Evolutionary conservation across 768 basidiomycete genomes (phyloP).

Genomic region (Podaxis rugospora): DNA sequence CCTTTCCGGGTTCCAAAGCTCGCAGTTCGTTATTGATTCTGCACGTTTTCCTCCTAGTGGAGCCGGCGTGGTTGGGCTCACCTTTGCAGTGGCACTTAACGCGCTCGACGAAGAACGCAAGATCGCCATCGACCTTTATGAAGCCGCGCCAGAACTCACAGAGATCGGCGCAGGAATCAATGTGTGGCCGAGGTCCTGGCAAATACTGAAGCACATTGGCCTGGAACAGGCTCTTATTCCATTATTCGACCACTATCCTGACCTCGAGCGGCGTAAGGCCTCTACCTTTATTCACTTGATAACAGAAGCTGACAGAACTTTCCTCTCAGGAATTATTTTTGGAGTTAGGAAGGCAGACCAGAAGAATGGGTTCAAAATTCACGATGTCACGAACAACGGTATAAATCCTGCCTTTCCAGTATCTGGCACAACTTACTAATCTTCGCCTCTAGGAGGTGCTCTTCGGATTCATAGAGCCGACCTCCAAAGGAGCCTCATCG

Average conservation of each 20-base stretch:
- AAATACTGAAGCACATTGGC: constrained; percentile 12
- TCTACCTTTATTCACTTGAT: neutral
- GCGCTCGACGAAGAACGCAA: constrained; percentile 16
- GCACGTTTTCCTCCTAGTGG: constrained; percentile 21
- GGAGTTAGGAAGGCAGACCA: constrained; percentile 29
- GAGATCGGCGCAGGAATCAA: constrained; percentile 42
- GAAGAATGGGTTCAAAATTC: constrained; percentile 23
- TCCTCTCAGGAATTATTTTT: neutral
- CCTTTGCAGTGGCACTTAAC: constrained; percentile 28
- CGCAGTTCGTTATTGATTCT: neutral
- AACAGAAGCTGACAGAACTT: neutral
- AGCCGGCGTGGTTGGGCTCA: constrained; percentile 37
- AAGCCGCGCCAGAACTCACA: constrained; percentile 31
- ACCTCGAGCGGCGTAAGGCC: constrained; percentile 11
- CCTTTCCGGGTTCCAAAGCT: neutral
- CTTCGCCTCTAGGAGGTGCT: constrained; percentile 17
- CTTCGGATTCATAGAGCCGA: constrained; percentile 38
- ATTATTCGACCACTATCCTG: constrained; percentile 12
- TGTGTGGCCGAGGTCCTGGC: constrained; percentile 24
- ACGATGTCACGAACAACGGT: constrained; percentile 23
- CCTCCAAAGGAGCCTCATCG: constrained; percentile 38
- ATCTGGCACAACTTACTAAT: neutral
- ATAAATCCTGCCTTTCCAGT: neutral
- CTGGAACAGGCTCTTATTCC: constrained; percentile 11
- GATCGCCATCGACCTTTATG: constrained; percentile 35